Conservation (phyloP, 1,284 basidiomycete species). For the Fistulinella staudtii region DNA sequence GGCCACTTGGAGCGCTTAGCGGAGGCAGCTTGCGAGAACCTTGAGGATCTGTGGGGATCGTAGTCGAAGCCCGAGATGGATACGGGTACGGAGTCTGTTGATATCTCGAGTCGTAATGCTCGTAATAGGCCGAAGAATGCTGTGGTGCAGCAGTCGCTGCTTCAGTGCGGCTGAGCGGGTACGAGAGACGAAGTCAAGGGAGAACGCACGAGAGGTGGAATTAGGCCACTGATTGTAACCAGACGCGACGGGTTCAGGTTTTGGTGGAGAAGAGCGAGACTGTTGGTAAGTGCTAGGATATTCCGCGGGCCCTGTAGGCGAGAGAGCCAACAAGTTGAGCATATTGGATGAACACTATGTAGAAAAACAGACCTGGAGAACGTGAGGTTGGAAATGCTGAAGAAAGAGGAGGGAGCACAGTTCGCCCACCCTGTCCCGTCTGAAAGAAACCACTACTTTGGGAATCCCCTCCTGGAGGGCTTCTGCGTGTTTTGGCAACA, state of each 20-base stretch:
- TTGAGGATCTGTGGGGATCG: slow-evolving; percentile 40
- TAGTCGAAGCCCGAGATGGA: slow-evolving; percentile 44
- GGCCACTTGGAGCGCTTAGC: slow-evolving; percentile 33
- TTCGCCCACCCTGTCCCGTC: slow-evolving; percentile 80
- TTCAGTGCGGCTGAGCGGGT: slow-evolving; percentile 7
- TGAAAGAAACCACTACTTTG: slow-evolving; percentile 62
- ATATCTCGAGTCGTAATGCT: slow-evolving; percentile 55
- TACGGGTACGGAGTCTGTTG: slow-evolving; percentile 47
- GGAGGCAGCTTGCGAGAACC: slow-evolving; percentile 48
- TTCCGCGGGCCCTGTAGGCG: slow-evolving; percentile 48
- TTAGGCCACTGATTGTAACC: slow-evolving; percentile 51
- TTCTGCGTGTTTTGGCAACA: slow-evolving; percentile 56
- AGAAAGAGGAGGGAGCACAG: slow-evolving; percentile 79
- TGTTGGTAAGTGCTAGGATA: slow-evolving; percentile 58
- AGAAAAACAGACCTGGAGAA: slow-evolving; percentile 78
- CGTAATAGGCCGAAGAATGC: slow-evolving; percentile 48
- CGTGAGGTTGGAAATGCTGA: slow-evolving; percentile 77
- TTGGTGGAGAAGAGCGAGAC: slow-evolving; percentile 56
- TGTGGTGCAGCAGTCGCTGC: slow-evolving; percentile 39
- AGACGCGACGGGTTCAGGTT: slow-evolving; percentile 50
- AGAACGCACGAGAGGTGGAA: slow-evolving; percentile 41
- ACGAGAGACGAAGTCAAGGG: slow-evolving; percentile 10
- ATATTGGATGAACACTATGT: slow-evolving; percentile 46
- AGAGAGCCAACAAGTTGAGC: slow-evolving; percentile 50
- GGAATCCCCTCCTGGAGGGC: slow-evolving; percentile 53